Conservation (phyloP, 2,329 filamentous ascomycete species). For the Penicillium sp. region DNA sequence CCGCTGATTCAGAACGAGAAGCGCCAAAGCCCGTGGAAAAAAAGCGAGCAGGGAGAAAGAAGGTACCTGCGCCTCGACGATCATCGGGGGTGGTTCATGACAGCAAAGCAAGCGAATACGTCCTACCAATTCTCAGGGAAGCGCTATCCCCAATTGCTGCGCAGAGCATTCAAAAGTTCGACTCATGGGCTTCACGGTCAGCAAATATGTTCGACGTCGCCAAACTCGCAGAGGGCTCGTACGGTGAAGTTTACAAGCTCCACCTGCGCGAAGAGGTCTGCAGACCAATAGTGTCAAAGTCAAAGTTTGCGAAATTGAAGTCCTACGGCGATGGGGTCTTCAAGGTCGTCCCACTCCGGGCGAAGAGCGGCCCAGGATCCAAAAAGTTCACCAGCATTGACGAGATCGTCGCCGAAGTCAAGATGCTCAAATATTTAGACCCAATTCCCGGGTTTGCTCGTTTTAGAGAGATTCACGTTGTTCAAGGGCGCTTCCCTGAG, state of each 20-base stretch:
- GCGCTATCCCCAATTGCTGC: slow-evolving; percentile 38
- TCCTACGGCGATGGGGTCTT: slow-evolving; percentile 48
- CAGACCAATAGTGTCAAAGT: slow-evolving; percentile 37
- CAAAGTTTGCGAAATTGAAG: slow-evolving; percentile 39
- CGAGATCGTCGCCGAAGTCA: slow-evolving; percentile 53
- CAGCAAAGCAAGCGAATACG: slow-evolving; percentile 37
- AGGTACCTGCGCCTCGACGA: slow-evolving; percentile 21
- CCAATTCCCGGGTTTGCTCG: slow-evolving; percentile 64
- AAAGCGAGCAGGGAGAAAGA: slow-evolving; percentile 18
- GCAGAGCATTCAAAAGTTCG: slow-evolving; percentile 41
- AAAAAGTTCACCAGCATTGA: slow-evolving; percentile 48
- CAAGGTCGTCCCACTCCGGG: slow-evolving; percentile 51
- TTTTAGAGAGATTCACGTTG: slow-evolving; percentile 59
- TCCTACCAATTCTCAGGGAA: slow-evolving; percentile 39
- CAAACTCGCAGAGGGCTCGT: slow-evolving; percentile 68
- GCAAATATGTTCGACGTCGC: slow-evolving; percentile 48
- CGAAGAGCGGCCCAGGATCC: slow-evolving; percentile 41
- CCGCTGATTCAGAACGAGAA: neutral
- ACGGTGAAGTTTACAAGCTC: slow-evolving; percentile 65
- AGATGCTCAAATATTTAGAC: slow-evolving; percentile 59
- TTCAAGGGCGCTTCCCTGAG: slow-evolving; percentile 57
- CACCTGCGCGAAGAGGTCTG: slow-evolving; percentile 40
- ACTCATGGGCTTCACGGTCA: slow-evolving; percentile 41
- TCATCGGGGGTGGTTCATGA: slow-evolving; percentile 39
- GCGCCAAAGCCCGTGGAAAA: neutral